These are phyloP conservation scores for Ampelomyces quisqualis DNA, from an alignment of 2,329 filamentous ascomycete genomes.

Conservation along the genomic window DNA sequence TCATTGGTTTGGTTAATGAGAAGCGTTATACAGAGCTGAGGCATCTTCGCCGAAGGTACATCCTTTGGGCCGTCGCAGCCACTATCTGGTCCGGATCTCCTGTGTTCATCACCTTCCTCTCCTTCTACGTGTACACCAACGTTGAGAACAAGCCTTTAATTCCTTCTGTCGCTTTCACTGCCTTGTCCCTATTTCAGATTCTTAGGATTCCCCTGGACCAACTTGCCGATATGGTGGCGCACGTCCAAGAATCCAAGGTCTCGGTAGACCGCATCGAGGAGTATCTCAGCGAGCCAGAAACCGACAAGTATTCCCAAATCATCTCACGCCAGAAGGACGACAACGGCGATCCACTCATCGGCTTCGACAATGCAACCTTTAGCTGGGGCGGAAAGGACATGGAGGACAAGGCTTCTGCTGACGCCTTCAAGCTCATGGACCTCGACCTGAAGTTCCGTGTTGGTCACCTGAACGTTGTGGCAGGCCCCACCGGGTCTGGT, in stretches of 20 bases:
- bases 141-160: slow-evolving; percentile 86
- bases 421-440: slow-evolving; percentile 76
- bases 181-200: slow-evolving; percentile 91
- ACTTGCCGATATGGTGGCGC: slow-evolving; percentile 96
- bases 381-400: slow-evolving; percentile 73
- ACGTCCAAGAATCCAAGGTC: slow-evolving; percentile 95
- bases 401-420: slow-evolving; percentile 58
- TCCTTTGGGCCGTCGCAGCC: slow-evolving; percentile 87
- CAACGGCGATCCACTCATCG: slow-evolving; percentile 72
- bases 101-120: slow-evolving; percentile 92
- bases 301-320: slow-evolving; percentile 89
- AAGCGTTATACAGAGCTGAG: slow-evolving; percentile 78
- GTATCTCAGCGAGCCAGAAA: slow-evolving; percentile 90
- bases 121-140: slow-evolving; percentile 89
- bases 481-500: slow-evolving; percentile 88
- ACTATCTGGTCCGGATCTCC: slow-evolving; percentile 97
- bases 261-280: slow-evolving; percentile 96
- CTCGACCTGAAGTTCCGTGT: slow-evolving; percentile 79
- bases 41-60: slow-evolving; percentile 77
- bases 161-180: slow-evolving; percentile 92
- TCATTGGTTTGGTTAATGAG: slow-evolving; percentile 81
- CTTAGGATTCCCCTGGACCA: slow-evolving; percentile 92
- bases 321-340: slow-evolving; percentile 68
- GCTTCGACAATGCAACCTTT: slow-evolving; percentile 80
- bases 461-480: slow-evolving; percentile 87